Percentiles rank a stretch among this genome's conserved stretches.
phyloP scores from a whole-genome alignment of 2,329 filamentous ascomycete genomes.

The Fusarium sp. region DNA sequence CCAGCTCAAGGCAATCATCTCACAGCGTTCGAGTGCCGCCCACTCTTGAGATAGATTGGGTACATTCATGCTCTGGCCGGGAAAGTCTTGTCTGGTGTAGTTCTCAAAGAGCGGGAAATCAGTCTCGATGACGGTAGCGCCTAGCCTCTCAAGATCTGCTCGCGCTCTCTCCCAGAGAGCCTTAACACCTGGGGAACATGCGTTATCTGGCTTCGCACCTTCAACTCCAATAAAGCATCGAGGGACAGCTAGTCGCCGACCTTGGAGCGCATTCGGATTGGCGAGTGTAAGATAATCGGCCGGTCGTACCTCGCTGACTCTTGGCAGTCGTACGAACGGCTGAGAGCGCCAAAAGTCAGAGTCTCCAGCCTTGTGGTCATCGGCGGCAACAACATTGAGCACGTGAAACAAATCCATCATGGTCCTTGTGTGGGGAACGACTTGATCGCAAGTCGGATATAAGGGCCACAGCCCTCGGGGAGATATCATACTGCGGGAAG shows the following conservation, averaged over 20 bases:
- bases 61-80: neutral
- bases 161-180: neutral
- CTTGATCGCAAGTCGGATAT: slow-evolving; percentile 66
- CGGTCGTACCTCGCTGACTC: slow-evolving; percentile 47
- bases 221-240: neutral
- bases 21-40: neutral
- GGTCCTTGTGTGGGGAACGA: slow-evolving; percentile 64
- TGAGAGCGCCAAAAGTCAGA: slow-evolving; percentile 69
- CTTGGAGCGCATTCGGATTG: neutral
- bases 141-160: accelerated
- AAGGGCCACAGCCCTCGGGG: slow-evolving; percentile 66
- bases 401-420: slow-evolving; percentile 63
- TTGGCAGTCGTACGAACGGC: slow-evolving; percentile 56
- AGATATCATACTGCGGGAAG: slow-evolving; percentile 64
- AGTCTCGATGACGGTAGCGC: neutral
- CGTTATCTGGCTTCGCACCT: neutral
- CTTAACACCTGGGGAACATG: neutral
- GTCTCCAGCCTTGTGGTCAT: slow-evolving; percentile 50
- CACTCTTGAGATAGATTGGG: neutral
- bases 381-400: slow-evolving; percentile 59
- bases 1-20: slow-evolving; percentile 10
- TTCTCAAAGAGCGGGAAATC: slow-evolving; percentile 1
- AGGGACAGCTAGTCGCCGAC: neutral
- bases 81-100: neutral
- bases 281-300: neutral